These are phyloP conservation scores for Hyaloperonospora arabidopsidis DNA, from an alignment of 352 stramenopile genomes.

Conservation along the genomic window DNA sequence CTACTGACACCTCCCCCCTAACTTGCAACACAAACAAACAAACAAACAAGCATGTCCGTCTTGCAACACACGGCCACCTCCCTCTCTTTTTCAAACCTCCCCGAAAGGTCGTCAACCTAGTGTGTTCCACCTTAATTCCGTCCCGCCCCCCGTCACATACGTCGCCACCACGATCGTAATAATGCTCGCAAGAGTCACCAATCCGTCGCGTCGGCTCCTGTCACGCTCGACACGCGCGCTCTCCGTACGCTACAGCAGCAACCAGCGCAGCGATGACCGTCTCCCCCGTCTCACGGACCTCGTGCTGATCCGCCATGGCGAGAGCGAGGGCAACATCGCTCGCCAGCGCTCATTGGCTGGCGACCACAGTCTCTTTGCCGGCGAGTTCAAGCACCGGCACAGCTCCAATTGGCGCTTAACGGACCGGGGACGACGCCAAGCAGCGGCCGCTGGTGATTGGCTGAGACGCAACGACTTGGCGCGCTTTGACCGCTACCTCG, in stretches of 20 bases:
- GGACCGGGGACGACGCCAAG: slow-evolving; percentile 69
- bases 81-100: too few relatives aligned
- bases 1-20: too few relatives aligned
- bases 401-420: slow-evolving; percentile 84
- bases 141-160: too few relatives aligned
- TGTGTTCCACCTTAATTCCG: too few relatives aligned
- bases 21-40: too few relatives aligned
- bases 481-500: slow-evolving; percentile 79
- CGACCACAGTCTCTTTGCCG: slow-evolving; percentile 79
- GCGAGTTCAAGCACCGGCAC: slow-evolving; percentile 86
- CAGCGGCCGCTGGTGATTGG: slow-evolving; percentile 69
- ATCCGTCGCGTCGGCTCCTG: neutral
- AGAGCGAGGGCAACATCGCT: slow-evolving; percentile 86
- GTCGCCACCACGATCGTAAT: too few relatives aligned
- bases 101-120: too few relatives aligned
- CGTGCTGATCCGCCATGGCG: slow-evolving; percentile 83
- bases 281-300: slow-evolving; percentile 66
- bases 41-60: too few relatives aligned
- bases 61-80: too few relatives aligned
- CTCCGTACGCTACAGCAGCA: slow-evolving; percentile 6
- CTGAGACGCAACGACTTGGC: slow-evolving; percentile 68
- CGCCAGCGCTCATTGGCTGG: slow-evolving; percentile 73
- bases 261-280: slow-evolving; percentile 11
- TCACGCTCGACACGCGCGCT: slow-evolving; percentile 2
- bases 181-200: too few relatives aligned